These are phyloP conservation scores for Ilex asprella DNA, from an alignment of 257 asterid genomes.

Conservation along the genomic window DNA sequence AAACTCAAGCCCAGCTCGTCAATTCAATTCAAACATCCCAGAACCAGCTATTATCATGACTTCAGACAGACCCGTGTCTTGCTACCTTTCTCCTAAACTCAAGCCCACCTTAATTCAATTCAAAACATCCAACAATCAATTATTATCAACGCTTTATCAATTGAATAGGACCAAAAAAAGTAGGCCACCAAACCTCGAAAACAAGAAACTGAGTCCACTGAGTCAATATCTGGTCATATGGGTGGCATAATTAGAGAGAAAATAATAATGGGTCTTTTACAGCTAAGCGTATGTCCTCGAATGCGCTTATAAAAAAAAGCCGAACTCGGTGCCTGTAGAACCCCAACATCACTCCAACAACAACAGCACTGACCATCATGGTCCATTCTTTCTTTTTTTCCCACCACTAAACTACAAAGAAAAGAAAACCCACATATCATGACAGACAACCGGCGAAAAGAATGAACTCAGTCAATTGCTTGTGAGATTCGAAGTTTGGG, in stretches of 20 bases:
- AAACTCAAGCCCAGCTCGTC: conserved; percentile 19
- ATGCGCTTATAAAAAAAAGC: neutral
- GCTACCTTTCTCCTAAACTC: conserved; percentile 9
- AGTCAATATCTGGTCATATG: conserved; percentile 13
- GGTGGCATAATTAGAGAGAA: neutral
- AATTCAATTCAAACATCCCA: conserved; percentile 24
- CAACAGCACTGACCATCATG: neutral
- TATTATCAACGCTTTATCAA: conserved; percentile 19
- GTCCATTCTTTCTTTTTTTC: conserved; percentile 12
- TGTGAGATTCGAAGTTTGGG: conserved; percentile 3
- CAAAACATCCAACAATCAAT: conserved; percentile 21
- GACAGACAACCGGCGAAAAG: conserved; percentile 16
- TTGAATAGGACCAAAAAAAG: conserved; percentile 30
- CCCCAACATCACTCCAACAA: no score
- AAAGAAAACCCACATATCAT: conserved; percentile 21
- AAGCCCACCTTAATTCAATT: conserved; percentile 26
- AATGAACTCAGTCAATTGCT: conserved; percentile 15
- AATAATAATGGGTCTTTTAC: neutral
- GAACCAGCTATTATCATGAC: conserved; percentile 8
- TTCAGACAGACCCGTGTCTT: neutral
- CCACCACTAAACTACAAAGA: neutral
- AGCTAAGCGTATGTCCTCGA: neutral
- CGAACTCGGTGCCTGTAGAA: neutral
- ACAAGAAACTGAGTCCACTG: conserved; percentile 30
- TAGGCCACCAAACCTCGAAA: conserved; percentile 59